These are phyloP conservation scores for Pleurotus pulmonarius DNA, from an alignment of 768 basidiomycete genomes.

Conservation along the genomic window DNA sequence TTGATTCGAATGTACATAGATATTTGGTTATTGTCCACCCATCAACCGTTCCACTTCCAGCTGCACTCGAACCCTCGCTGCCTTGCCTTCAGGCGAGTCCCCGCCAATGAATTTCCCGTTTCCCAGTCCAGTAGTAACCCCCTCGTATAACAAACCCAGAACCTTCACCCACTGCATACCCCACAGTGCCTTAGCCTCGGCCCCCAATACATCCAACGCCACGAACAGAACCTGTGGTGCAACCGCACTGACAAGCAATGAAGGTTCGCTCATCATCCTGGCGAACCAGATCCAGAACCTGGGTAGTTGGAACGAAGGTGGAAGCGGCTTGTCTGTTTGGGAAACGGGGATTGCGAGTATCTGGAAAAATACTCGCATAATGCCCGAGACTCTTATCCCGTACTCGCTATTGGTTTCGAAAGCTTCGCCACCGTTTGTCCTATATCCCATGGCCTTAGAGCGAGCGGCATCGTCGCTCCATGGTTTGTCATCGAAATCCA, in stretches of 20 bases:
- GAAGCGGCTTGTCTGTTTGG: slow-evolving; percentile 31
- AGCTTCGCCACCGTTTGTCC: slow-evolving; percentile 30
- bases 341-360: slow-evolving; percentile 48
- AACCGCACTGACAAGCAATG: slow-evolving; percentile 51
- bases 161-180: slow-evolving; percentile 80
- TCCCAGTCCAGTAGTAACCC: slow-evolving; percentile 52
- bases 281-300: slow-evolving; percentile 73
- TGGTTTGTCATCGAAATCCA: slow-evolving; percentile 44
- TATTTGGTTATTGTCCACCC: slow-evolving; percentile 11
- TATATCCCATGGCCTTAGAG: slow-evolving; percentile 55
- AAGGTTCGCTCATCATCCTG: slow-evolving; percentile 50
- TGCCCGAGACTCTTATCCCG: slow-evolving; percentile 64
- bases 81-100: slow-evolving; percentile 52
- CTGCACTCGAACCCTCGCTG: slow-evolving; percentile 60
- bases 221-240: slow-evolving; percentile 67
- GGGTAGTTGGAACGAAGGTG: slow-evolving; percentile 55
- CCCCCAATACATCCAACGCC: slow-evolving; percentile 68
- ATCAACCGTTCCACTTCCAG: slow-evolving; percentile 66
- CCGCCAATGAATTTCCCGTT: slow-evolving; percentile 54
- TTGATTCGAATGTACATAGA: background rate
- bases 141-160: slow-evolving; percentile 61
- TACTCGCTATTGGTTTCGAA: slow-evolving; percentile 62
- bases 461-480: slow-evolving; percentile 38
- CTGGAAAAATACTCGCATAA: slow-evolving; percentile 85
- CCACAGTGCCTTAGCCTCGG: slow-evolving; percentile 58